Base-by-base conservation (phyloP, 2,329 filamentous ascomycete genomes). In the Shiraia bambusicola region DNA sequence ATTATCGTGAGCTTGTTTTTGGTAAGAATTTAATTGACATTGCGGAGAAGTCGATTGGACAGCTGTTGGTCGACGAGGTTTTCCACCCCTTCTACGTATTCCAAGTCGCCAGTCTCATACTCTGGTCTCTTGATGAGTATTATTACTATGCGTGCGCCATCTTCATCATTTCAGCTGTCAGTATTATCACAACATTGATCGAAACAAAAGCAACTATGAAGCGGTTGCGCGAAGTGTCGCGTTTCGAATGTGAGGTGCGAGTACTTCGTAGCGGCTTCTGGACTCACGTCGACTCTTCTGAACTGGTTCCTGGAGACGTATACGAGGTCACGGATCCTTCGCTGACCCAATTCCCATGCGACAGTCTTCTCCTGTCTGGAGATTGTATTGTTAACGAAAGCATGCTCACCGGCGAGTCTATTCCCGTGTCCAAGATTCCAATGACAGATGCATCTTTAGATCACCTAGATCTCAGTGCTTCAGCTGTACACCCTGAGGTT, bases 311-410 rank as follows among this genome's bases (percentile, higher is more conserved):
- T 1, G 93, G 93, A 24, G 93, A 98, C 66, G 84, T 98, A 6
- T 98, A 95, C 69, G 93, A 98, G 73, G 81, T 98, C 35, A 96
- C 92, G 42, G 94, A 98, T 67, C 93, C 93, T 2, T 89, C 85
- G 12, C 75, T 98, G 17, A 81, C 81, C 3, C 88, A 95, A 56
- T 87, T 97, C 49, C 93, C 93, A 1, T 93, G 88, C 59, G 93
- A 98, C 67, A 95, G 92, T 66, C 74, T 98, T 25, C 73, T 98
- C 5, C 77, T 98, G 0, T 88, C 88, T 37, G 94, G 93, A 28
- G 94, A 98, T 69, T 96, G 91, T 61, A 97, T 98, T 49, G 91
- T 98, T 52, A 98, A 98, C 61, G 93, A 98, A 71, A 97, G 93
- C 71, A 98, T 98, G 93, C 80, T 98, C 26, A 98, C 93, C 28